Base-by-base conservation (phyloP, 2,329 filamentous ascomycete genomes). In the Teratosphaeriaceae sp. region DNA sequence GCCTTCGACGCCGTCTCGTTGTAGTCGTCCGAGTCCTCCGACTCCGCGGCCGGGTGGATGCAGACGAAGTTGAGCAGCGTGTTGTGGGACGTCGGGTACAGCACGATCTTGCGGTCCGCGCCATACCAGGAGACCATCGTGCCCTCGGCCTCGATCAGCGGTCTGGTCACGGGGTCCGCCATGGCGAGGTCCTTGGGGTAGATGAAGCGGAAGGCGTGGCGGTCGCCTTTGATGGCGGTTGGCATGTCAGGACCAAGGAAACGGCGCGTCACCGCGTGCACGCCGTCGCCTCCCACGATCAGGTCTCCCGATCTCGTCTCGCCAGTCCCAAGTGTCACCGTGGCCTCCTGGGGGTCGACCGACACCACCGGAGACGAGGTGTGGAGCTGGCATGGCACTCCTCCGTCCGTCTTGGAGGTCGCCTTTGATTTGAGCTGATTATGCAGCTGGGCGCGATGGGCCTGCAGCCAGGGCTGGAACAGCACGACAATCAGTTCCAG, bases 31-130 rank as follows among this genome's bases (percentile, higher is more conserved):
- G 20, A 23, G n/a, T 38, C 35, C 19, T 23, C 35, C 3, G 35
- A 38, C 6, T 7, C 5, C 3, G 35, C n/a, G n/a, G 20, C 35
- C 3, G 35, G 35, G n/a, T 38, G 35, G 3, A 38, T 38, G 40
- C 61, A 60, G 11, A 65, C 62, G 51, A 64, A 74, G 43, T 75
- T 74, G 31, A 75, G 54, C 19, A 71, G 21, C 18, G 62, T 63
- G 44, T 74, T 71, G 44, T 71, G 61, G 1, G 60, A 58, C 5
- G 68, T 72, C 0, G 69, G 72, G 45, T 72, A 73, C 30, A 70
- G 65, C 15, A 74, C 65, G 1, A 73, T 60, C 2, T 69, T 59
- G 1, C 68, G 59, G 40, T 74, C 70, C 1, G 53, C 43, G 0
- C 56, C 67, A 12, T 23, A 23, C 35, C 35, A 38, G n/a, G 22